A percentile compares a stretch with the other conserved stretches of the same genome.
Evolutionary conservation across 768 basidiomycete genomes (phyloP).

Genomic region (Suillus weaverae): DNA sequence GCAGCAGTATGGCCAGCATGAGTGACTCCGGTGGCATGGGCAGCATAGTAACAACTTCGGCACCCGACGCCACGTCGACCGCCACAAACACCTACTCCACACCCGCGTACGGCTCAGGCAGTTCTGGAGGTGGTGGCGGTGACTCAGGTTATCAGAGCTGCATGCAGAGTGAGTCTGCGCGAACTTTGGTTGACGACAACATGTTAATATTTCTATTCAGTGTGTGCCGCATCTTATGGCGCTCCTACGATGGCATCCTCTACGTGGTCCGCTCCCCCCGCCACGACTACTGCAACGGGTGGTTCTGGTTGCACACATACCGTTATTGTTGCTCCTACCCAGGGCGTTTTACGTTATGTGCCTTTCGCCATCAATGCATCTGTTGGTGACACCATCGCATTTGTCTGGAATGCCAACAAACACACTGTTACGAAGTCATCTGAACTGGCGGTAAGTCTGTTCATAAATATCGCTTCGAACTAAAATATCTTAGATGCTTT

Average conservation of each 20-base stretch:
- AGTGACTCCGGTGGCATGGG: background rate
- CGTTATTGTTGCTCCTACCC: conserved; percentile 74
- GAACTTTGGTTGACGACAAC: background rate
- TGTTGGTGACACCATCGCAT: conserved; percentile 74
- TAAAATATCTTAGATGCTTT: background rate
- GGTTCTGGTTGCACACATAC: conserved; percentile 62
- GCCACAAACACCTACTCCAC: conserved; percentile 35
- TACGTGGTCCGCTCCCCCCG: conserved; percentile 18
- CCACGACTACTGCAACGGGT: conserved; percentile 29
- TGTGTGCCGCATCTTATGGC: conserved; percentile 68
- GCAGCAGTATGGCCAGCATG: background rate
- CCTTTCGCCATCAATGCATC: conserved; percentile 77
- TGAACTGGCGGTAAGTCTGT: conserved; percentile 36
- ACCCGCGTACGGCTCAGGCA: conserved; percentile 64
- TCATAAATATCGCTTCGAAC: background rate
- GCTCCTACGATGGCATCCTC: conserved; percentile 30
- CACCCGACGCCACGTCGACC: conserved; percentile 17
- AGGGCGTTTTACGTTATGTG: conserved; percentile 74
- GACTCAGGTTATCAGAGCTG: conserved; percentile 57
- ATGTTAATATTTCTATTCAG: conserved; percentile 31
- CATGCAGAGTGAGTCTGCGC: conserved; percentile 57
- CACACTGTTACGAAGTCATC: conserved; percentile 86
- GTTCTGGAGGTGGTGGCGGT: conserved; percentile 52
- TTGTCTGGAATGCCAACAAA: conserved; percentile 75
- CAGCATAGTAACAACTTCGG: background rate